Percentiles rank a stretch among this genome's conserved stretches.
These are phyloP conservation scores for Trifolium subterraneum DNA, from an alignment of 306 rosid genomes.

Conservation along the genomic window DNA sequence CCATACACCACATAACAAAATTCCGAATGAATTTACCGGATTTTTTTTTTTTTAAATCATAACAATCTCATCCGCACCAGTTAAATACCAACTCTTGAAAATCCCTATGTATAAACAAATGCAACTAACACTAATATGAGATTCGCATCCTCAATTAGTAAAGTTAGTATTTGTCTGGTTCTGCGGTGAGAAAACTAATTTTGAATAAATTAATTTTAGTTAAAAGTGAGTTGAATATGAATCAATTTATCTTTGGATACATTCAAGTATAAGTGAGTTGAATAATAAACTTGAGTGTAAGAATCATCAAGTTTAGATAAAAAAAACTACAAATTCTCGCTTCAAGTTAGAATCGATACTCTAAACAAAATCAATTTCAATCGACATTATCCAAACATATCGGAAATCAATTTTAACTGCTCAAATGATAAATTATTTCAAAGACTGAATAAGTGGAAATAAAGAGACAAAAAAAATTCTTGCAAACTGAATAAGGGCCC, in stretches of 20 bases:
- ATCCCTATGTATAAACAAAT: background rate
- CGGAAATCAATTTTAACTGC: too few species aligned
- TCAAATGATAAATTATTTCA: too few species aligned
- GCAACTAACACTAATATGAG: slow-evolving; percentile 15
- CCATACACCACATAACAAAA: slow-evolving; percentile 12
- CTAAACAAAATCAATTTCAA: background rate
- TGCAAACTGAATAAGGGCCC: background rate
- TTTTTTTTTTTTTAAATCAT: background rate
- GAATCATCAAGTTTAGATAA: background rate
- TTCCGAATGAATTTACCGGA: slow-evolving; percentile 16
- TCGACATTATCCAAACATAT: background rate
- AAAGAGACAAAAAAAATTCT: background rate
- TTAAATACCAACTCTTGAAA: background rate
- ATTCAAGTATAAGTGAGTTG: background rate
- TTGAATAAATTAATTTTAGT: too few species aligned
- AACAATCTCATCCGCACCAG: slow-evolving; percentile 2
- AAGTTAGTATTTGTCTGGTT: background rate
- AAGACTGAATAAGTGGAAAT: background rate
- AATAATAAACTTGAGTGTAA: too few species aligned
- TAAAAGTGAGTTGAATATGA: background rate
- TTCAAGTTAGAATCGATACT: too few species aligned
- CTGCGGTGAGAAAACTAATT: background rate
- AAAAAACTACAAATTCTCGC: background rate
- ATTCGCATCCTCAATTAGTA: slow-evolving; percentile 24
- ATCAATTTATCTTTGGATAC: too few species aligned